These are phyloP conservation scores for Cucumis melo DNA, from an alignment of 306 rosid genomes.

Conservation along the genomic window DNA sequence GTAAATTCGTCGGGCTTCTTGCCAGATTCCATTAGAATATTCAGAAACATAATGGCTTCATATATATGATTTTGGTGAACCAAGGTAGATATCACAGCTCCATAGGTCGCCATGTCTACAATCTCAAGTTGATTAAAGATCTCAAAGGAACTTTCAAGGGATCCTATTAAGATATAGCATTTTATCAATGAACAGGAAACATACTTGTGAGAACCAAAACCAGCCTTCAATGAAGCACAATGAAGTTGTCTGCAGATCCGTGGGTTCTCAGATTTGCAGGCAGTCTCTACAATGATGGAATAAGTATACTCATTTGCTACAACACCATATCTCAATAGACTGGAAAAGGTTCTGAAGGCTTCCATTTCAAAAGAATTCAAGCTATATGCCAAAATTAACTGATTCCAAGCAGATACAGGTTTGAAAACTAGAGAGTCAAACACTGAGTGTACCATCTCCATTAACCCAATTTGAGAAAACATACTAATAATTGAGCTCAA, in stretches of 20 bases:
- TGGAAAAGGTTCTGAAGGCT: constrained; percentile 20
- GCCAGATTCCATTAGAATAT: constrained; percentile 22
- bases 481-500: constrained; percentile 24
- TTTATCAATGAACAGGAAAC: constrained; percentile 33
- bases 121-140: constrained; percentile 21
- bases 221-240: constrained; percentile 24
- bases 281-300: constrained; percentile 30
- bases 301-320: constrained; percentile 30
- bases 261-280: constrained; percentile 15
- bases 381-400: constrained; percentile 30
- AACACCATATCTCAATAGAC: constrained; percentile 24
- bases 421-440: constrained; percentile 16
- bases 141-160: constrained; percentile 28
- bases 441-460: constrained; percentile 24
- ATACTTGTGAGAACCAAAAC: constrained; percentile 26
- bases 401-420: constrained; percentile 31
- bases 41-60: constrained; percentile 24
- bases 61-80: constrained; percentile 23
- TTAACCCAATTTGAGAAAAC: constrained; percentile 34
- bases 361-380: constrained; percentile 13
- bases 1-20: constrained; percentile 37
- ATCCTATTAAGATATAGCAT: constrained; percentile 25
- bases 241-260: constrained; percentile 30
- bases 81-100: constrained; percentile 33
- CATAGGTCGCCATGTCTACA: constrained; percentile 32